These are phyloP conservation scores for Wickerhamiella lipophila DNA, from an alignment of 805 yeast genomes.

Conservation along the genomic window DNA sequence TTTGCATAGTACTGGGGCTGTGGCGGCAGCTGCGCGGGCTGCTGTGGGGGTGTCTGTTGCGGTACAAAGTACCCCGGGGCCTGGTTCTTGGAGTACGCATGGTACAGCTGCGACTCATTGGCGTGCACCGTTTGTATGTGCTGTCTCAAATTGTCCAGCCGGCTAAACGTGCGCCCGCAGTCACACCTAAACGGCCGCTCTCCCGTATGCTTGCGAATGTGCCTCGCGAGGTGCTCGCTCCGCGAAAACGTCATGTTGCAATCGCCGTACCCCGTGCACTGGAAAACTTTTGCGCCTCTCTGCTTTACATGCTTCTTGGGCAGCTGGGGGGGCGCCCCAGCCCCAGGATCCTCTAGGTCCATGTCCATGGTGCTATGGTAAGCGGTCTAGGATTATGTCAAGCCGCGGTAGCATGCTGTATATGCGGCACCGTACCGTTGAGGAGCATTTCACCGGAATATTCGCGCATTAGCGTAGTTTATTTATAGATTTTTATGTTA, in stretches of 20 bases:
- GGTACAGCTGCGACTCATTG: conserved; percentile 30
- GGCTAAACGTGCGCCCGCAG: conserved; percentile 60
- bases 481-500: not conserved
- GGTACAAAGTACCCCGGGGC: conserved; percentile 8
- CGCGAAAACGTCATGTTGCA: conserved; percentile 83
- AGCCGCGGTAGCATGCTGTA: not conserved
- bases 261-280: conserved; percentile 74
- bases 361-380: conserved; percentile 1
- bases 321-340: conserved; percentile 8
- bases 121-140: conserved; percentile 80
- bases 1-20: conserved; percentile 1
- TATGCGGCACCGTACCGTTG: not conserved
- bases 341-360: conserved; percentile 9
- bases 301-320: conserved; percentile 11
- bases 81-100: conserved; percentile 14
- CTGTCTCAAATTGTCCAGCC: conserved; percentile 81
- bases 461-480: too few species aligned
- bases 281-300: conserved; percentile 44
- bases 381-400: not conserved
- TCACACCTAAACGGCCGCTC: conserved; percentile 86
- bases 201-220: conserved; percentile 86
- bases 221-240: conserved; percentile 85
- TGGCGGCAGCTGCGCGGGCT: conserved; percentile 10
- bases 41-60: conserved; percentile 11
- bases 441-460: too few species aligned